Conservation (phyloP, 2,329 filamentous ascomycete genomes). For the Didymella lethalis region DNA sequence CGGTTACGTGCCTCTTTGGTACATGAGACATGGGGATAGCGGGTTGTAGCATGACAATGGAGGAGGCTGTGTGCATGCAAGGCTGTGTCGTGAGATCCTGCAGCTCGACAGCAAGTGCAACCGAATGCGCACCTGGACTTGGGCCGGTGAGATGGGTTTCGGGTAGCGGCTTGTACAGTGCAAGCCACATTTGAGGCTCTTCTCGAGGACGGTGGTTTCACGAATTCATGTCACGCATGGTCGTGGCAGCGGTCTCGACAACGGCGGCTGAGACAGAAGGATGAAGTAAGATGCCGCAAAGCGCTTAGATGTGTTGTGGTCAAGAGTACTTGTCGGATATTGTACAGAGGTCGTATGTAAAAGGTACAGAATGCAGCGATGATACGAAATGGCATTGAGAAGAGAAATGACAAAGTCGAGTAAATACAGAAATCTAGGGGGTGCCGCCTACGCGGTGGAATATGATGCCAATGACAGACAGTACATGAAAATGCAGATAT, state of each 20-base stretch:
- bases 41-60: conserved; percentile 1
- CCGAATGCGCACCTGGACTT: conserved; percentile 6
- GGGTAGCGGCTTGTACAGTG: conserved; percentile 2
- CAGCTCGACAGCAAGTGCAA: conserved; percentile 1
- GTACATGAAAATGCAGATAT: background rate
- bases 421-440: conserved; percentile 29
- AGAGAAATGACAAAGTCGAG: conserved; percentile 24
- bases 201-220: background rate
- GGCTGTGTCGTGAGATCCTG: conserved; percentile 20
- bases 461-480: background rate
- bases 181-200: conserved; percentile 12
- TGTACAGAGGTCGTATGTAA: conserved; percentile 1
- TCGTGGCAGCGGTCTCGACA: conserved; percentile 2
- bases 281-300: background rate
- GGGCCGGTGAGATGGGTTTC: conserved; percentile 10
- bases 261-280: background rate
- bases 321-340: background rate
- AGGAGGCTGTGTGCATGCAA: conserved; percentile 26
- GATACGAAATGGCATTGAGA: conserved; percentile 25
- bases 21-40: conserved; percentile 1
- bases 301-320: background rate
- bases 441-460: conserved; percentile 1
- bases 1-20: background rate
- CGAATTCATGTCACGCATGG: background rate
- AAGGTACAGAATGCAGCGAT: conserved; percentile 4